phyloP scores from a whole-genome alignment of 495 filamentous ascomycete species.

The Lophiotrema nucula region DNA sequence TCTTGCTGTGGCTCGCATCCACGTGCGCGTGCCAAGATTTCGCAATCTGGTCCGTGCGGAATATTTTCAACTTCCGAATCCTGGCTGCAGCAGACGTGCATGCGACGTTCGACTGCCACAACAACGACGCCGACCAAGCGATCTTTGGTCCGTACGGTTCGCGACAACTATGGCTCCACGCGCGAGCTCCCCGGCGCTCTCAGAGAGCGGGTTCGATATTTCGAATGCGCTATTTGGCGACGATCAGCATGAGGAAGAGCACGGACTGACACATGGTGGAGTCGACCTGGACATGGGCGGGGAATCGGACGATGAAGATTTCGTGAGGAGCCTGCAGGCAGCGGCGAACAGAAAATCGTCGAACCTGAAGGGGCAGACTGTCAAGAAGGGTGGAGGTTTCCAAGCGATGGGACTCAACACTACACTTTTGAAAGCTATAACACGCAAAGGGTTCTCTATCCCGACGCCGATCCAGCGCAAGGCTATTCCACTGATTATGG shows the following conservation, averaged over 20 bases:
- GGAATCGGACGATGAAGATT: constrained; percentile 70
- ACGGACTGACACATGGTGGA: constrained; percentile 34
- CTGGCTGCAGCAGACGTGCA: neutral
- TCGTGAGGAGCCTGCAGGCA: constrained; percentile 81
- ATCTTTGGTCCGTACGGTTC: neutral
- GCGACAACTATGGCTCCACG: constrained; percentile 53
- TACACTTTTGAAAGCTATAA: constrained; percentile 81
- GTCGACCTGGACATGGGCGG: constrained; percentile 39
- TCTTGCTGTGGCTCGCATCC: neutral
- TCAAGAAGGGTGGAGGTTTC: constrained; percentile 94
- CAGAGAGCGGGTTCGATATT: constrained; percentile 92
- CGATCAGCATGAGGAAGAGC: constrained; percentile 38
- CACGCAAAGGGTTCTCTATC: constrained; percentile 88
- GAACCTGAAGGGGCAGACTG: constrained; percentile 77
- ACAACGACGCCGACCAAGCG: neutral
- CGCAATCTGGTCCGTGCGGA: constrained; percentile 4
- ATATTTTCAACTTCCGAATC: constrained; percentile 11
- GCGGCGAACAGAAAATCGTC: constrained; percentile 80
- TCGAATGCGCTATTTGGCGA: constrained; percentile 70
- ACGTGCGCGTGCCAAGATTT: constrained; percentile 32
- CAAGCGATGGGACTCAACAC: constrained; percentile 90
- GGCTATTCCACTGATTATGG: constrained; percentile 86
- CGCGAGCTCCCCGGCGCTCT: constrained; percentile 74
- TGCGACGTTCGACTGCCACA: neutral
- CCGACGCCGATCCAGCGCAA: constrained; percentile 97